Evolutionary conservation across 768 basidiomycete species (phyloP).

Genomic region (Mycena latifolia): DNA sequence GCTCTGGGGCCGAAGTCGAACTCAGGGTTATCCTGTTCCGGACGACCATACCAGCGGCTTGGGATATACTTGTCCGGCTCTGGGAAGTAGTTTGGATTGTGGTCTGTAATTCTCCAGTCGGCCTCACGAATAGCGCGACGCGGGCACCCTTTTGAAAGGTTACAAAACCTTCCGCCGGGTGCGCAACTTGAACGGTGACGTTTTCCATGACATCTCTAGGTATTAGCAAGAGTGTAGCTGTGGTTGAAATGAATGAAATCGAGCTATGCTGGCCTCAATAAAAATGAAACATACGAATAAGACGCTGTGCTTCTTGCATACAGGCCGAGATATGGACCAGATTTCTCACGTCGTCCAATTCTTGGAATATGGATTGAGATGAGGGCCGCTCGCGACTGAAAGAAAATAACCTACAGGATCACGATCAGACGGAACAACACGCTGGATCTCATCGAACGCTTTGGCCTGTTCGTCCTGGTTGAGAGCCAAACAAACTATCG

Average conservation of each 20-base stretch:
- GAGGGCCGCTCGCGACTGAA: neutral
- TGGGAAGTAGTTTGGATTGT: slow-evolving; percentile 7
- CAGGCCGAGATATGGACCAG: slow-evolving; percentile 7
- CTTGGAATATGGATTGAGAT: neutral
- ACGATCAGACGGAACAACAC: neutral
- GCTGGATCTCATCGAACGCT: slow-evolving; percentile 2
- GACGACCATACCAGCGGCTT: neutral
- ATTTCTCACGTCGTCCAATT: neutral
- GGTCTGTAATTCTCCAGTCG: neutral
- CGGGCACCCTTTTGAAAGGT: slow-evolving; percentile 7
- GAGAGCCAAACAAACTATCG: neutral
- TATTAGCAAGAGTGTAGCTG: slow-evolving; percentile 11
- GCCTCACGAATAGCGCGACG: slow-evolving; percentile 4
- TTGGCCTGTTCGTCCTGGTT: neutral
- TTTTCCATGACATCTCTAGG: slow-evolving; percentile 8
- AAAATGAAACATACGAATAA: slow-evolving; percentile 6
- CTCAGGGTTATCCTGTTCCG: neutral
- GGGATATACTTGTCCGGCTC: neutral
- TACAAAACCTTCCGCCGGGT: neutral
- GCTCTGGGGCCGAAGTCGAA: too few relatives aligned
- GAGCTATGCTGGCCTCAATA: neutral
- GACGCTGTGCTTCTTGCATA: slow-evolving; percentile 5
- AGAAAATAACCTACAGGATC: neutral
- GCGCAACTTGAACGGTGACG: neutral
- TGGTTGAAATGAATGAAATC: neutral